These are phyloP conservation scores for Saturnispora mendoncae DNA, from an alignment of 805 yeast genomes.

Conservation along the genomic window DNA sequence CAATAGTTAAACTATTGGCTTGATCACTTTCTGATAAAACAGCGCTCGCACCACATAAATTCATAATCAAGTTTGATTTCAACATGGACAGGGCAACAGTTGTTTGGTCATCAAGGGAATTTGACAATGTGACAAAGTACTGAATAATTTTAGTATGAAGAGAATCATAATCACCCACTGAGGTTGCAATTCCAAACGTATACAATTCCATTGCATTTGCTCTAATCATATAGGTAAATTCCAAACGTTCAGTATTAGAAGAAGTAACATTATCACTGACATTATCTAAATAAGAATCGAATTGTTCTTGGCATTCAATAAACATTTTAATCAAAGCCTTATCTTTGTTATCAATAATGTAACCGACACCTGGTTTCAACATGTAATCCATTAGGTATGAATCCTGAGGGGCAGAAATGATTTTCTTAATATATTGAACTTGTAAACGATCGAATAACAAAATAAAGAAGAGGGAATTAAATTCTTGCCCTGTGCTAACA, in stretches of 20 bases:
- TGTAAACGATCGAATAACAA: slow-evolving; percentile 20
- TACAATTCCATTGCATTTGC: slow-evolving; percentile 47
- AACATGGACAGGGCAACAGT: slow-evolving; percentile 43
- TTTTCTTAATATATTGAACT: slow-evolving; percentile 18
- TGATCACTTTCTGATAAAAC: slow-evolving; percentile 28
- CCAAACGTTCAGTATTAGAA: slow-evolving; percentile 23
- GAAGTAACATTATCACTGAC: slow-evolving; percentile 21
- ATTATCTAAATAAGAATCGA: slow-evolving; percentile 18
- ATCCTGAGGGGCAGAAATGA: slow-evolving; percentile 13
- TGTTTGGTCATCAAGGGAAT: slow-evolving; percentile 30
- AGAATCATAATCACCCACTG: slow-evolving; percentile 35
- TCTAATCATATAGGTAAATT: slow-evolving; percentile 18
- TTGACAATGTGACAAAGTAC: slow-evolving; percentile 31
- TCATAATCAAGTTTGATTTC: slow-evolving; percentile 38
- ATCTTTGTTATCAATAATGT: slow-evolving; percentile 10
- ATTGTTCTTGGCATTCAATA: slow-evolving; percentile 15
- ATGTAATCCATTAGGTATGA: slow-evolving; percentile 15
- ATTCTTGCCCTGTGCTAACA: slow-evolving; percentile 27
- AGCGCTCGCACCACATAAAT: slow-evolving; percentile 30
- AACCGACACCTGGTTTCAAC: slow-evolving; percentile 11
- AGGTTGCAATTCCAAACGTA: slow-evolving; percentile 43
- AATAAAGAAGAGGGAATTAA: slow-evolving; percentile 25
- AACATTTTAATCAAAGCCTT: slow-evolving; percentile 15
- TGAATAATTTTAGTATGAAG: slow-evolving; percentile 40
- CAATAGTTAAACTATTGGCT: slow-evolving; percentile 33